These are phyloP conservation scores for Talaromyces sp. DNA, from an alignment of 2,329 filamentous ascomycete species.

Conservation along the genomic window DNA sequence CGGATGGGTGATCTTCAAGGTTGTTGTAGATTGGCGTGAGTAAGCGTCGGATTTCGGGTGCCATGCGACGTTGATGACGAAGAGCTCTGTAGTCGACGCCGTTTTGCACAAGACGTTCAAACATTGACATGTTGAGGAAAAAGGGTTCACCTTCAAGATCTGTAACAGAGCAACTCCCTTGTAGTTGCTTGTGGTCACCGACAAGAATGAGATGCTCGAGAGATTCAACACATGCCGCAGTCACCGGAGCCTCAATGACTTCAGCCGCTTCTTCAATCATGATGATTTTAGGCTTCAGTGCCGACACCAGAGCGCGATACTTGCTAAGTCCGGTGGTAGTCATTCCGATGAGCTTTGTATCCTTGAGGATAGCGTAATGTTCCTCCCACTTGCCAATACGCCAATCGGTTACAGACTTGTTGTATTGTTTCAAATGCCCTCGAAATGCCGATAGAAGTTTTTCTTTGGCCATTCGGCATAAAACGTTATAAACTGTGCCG, in stretches of 20 bases:
- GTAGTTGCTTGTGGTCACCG: constrained; percentile 76
- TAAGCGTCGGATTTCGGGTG: constrained; percentile 60
- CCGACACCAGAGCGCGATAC: constrained; percentile 65
- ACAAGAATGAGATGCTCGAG: constrained; percentile 64
- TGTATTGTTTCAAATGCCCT: constrained; percentile 46
- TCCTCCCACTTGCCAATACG: constrained; percentile 56
- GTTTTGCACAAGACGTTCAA: constrained; percentile 70
- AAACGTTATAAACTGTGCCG: constrained; percentile 61
- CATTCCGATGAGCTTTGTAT: constrained; percentile 57
- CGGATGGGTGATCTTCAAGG: constrained; percentile 54
- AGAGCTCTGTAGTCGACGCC: constrained; percentile 60
- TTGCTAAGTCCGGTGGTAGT: constrained; percentile 80
- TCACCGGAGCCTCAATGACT: constrained; percentile 55
- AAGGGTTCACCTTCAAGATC: constrained; percentile 58
- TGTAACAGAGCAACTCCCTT: constrained; percentile 59
- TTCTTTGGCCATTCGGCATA: constrained; percentile 54
- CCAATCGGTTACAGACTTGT: constrained; percentile 46
- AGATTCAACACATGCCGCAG: constrained; percentile 56
- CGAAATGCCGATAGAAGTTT: constrained; percentile 46
- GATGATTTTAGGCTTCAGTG: constrained; percentile 61
- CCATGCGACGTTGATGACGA: constrained; percentile 66
- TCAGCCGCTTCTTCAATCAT: constrained; percentile 79
- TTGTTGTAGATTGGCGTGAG: constrained; percentile 58
- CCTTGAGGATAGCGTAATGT: constrained; percentile 57
- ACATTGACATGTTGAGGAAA: constrained; percentile 68